Evolutionary conservation across 495 filamentous ascomycete genomes (phyloP), one percentile per base, ranked within the genome.

Genomic region (Aspergillus carlsbadensis): DNA sequence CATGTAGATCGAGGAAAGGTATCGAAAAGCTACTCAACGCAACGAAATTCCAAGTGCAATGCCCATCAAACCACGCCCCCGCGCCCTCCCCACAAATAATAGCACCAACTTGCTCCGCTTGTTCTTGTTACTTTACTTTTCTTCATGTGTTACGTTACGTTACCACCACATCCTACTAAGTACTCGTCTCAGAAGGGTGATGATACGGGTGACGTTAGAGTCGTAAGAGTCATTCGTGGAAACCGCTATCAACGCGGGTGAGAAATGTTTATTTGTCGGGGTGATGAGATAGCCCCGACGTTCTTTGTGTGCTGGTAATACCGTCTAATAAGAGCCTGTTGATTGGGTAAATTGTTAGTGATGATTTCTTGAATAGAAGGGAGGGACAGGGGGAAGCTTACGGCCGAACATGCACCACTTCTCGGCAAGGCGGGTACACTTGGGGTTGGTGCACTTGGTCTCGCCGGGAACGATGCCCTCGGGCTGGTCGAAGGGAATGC

Each of bases 401-500:
- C 91, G 81, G 53, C 91, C 91, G 70, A 94, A 96, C 85, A 94
- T 86, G 70, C 85, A 86, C 86, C 89, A 96, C 57, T 86, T 79
- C 80, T 91, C 83, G 20, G 91, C 91, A 11, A 81, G 56, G 8
- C 77, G 77, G 40, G 65, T 73, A 71, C 94, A 98, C 59, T 95
- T 81, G 24, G 95, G 91, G 78, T 90, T 95, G 58, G 86, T 75
- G 70, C 94, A 98, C 74, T 92, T 92, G 47, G 91, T 96, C 70
- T 88, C 85, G 26, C 90, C 92, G 57, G 83, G 75, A 55, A 84
- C 75, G 54, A 96, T 72, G 34, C 86, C 90, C 61, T 87, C 85
- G 34, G 93, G 91, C 80, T 98, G 94, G 60, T 98, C 90, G 66
- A 96, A 96, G 18, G 95, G 94, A 79, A 98, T 97, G 71, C 94